Evolutionary conservation across 2,329 filamentous ascomycete species (phyloP), one percentile per base, ranked within the genome.

Genomic region (Hypomyces rosellus): DNA sequence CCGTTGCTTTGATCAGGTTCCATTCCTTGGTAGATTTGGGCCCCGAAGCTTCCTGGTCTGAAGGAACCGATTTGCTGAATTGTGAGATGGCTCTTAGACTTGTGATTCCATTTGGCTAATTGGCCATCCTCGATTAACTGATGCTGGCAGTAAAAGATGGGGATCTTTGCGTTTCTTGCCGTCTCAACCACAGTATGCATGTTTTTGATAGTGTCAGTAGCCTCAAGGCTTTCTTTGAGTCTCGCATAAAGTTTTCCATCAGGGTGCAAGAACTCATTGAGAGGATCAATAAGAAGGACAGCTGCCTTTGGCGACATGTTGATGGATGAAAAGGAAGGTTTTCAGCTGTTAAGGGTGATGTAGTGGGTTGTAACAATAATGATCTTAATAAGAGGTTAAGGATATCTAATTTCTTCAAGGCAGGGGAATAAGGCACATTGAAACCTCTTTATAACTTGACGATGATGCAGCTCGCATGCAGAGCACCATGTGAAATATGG

Each of bases 261-360:
- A 2, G 54, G 46, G 12, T 58, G 56, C 12, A 58, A 18, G 34
- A 57, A 58, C 5, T 58, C 56, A 43, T 58, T 58, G 34, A 55
- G 54, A 12, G 53, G 54, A 34, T 58, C 56, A 41, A 57, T 51
- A 5, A 58, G 53, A 6, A 58, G 33, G 34, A 58, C 12, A 1
- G 54, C 56, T 6, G 50, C 52, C 16, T 49, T 49, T 30, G 25
- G 25, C 9, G 25, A 30, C 25, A 30, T 30, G 25, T 2, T 30
- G 25, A 11, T 30, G 6, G 25, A 30, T 4, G 6, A 20, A 20
- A 5, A 20, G 5, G 25, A 30, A 6, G 25, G 22, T 25, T 6
- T 30, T 30, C 6, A 30, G 25, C 4, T 3, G 25, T 2, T 8
- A 7, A 30, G 8, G 25, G 25, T 30, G 25, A 11, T 8, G 25